Evolutionary conservation across 2,329 filamentous ascomycete species (phyloP).

Genomic region (Aspergillus amoenus): DNA sequence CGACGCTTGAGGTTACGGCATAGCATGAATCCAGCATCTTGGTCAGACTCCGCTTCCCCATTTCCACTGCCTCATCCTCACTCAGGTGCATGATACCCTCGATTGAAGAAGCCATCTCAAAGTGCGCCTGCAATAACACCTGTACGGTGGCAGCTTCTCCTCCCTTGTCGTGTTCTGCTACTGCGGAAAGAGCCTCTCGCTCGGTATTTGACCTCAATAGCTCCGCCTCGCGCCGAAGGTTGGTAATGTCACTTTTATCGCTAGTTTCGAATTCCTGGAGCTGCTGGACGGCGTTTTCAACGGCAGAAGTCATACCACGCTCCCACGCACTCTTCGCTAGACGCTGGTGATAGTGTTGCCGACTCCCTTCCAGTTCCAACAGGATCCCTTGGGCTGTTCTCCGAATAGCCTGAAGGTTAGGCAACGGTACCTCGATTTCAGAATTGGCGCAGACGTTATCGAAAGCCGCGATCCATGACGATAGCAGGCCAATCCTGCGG

Average conservation of each 20-base stretch:
- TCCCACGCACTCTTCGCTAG: constrained; percentile 84
- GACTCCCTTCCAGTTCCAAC: constrained; percentile 82
- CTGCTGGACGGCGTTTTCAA: constrained; percentile 80
- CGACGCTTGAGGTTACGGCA: constrained; percentile 73
- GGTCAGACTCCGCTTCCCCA: constrained; percentile 73
- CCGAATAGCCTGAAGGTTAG: constrained; percentile 71
- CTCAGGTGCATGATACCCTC: constrained; percentile 78
- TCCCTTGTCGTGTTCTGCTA: constrained; percentile 80
- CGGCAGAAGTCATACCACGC: constrained; percentile 77
- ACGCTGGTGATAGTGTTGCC: constrained; percentile 86
- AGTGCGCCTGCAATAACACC: constrained; percentile 81
- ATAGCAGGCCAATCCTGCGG: constrained; percentile 80
- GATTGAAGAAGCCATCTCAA: constrained; percentile 83
- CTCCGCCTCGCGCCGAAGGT: constrained; percentile 77
- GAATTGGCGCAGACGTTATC: constrained; percentile 74
- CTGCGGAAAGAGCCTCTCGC: constrained; percentile 72
- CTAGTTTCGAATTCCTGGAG: constrained; percentile 68
- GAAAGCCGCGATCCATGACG: constrained; percentile 89
- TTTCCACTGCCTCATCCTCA: constrained; percentile 76
- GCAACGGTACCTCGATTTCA: constrained; percentile 65
- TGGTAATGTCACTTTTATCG: constrained; percentile 68
- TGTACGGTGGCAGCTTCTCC: constrained; percentile 78
- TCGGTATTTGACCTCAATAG: constrained; percentile 80
- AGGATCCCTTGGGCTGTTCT: constrained; percentile 88
- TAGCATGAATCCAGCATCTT: constrained; percentile 76